Evolutionary conservation across 192 early-diverging fungal species (phyloP).

Genomic region (Entomortierella parvispora): DNA sequence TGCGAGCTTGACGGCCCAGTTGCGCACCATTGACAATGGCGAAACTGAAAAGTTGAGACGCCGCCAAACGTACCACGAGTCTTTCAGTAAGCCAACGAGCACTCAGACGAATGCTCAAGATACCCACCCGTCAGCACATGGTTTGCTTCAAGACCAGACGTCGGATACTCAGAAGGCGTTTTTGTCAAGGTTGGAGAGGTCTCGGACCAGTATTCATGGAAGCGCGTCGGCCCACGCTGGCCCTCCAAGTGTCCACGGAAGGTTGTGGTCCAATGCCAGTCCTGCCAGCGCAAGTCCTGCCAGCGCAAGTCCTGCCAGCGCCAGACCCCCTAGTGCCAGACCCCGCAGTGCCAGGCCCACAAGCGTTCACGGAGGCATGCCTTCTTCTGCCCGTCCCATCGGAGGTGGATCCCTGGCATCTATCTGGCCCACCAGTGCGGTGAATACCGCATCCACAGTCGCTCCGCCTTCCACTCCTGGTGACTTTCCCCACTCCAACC

Average conservation of each 20-base stretch:
- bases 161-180: too few relatives aligned
- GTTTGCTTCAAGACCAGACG: background rate
- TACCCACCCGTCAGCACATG: background rate
- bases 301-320: background rate
- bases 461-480: conserved; percentile 16
- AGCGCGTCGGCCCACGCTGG: too few relatives aligned
- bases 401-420: conserved; percentile 12
- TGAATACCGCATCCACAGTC: background rate
- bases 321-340: background rate
- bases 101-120: background rate
- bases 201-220: background rate
- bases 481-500: conserved; percentile 19
- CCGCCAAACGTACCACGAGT: conserved; percentile 25
- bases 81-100: background rate
- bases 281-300: too few relatives aligned
- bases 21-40: background rate
- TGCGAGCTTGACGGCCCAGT: background rate
- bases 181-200: too few relatives aligned
- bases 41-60: conserved; percentile 29
- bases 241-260: too few relatives aligned
- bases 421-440: conserved; percentile 15
- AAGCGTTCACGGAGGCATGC: background rate
- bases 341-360: background rate
- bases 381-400: background rate
- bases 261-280: background rate